A percentile compares a stretch with the other conserved stretches of the same genome.
These are phyloP conservation scores for Hemileia vastatrix DNA, from an alignment of 1,284 basidiomycete species.

Conservation along the genomic window DNA sequence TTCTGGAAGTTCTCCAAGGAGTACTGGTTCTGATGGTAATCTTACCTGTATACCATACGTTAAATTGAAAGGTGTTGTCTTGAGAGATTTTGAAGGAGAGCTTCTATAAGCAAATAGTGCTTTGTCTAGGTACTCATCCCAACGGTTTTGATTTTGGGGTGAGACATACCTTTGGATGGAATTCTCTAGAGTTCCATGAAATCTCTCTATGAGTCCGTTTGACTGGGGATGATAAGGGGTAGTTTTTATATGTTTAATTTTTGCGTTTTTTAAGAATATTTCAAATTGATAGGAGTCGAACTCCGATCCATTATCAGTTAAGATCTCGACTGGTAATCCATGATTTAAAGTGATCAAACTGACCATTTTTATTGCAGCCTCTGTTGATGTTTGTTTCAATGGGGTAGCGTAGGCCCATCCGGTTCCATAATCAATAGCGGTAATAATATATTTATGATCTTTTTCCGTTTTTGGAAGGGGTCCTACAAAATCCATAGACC, in stretches of 20 bases:
- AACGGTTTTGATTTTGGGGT: conserved; percentile 3
- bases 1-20: not conserved
- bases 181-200: not conserved
- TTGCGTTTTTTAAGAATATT: not conserved
- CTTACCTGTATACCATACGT: not conserved
- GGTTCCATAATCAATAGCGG: conserved; percentile 9
- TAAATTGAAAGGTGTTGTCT: not conserved
- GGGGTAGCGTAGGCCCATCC: conserved; percentile 8
- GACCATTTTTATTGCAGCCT: not conserved
- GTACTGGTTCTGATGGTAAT: not conserved
- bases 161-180: not conserved
- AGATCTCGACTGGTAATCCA: not conserved
- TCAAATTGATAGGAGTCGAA: not conserved
- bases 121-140: not conserved
- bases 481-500: conserved; percentile 9
- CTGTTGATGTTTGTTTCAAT: not conserved
- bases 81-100: not conserved
- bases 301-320: conserved; percentile 3
- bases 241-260: conserved; percentile 1
- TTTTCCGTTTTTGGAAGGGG: not conserved
- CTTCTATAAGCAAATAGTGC: conserved; percentile 1
- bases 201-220: conserved; percentile 6
- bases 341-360: not conserved
- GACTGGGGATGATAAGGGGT: conserved; percentile 6
- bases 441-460: not conserved